Evolutionary conservation across 805 yeast species (phyloP).

Genomic region (Starmerella khaoyaiensis): DNA sequence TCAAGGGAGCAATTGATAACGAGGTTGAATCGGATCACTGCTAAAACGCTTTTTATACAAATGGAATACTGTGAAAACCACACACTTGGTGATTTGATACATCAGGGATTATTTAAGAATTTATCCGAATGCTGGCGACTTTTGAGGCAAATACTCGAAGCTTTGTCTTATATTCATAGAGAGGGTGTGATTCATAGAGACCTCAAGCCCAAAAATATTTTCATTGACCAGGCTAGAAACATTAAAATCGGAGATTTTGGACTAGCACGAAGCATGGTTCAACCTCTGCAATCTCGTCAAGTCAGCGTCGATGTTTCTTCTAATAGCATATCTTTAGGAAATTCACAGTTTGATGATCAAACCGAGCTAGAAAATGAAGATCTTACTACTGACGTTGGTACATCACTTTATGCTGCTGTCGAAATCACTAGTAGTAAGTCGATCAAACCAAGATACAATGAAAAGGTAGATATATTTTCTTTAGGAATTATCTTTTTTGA

Average conservation of each 20-base stretch:
- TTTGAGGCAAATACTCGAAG: slow-evolving; percentile 77
- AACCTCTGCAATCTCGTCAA: slow-evolving; percentile 13
- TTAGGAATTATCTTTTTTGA: slow-evolving; percentile 91
- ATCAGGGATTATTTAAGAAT: slow-evolving; percentile 56
- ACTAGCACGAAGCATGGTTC: slow-evolving; percentile 56
- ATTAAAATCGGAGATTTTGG: slow-evolving; percentile 97
- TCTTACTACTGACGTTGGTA: slow-evolving; percentile 85
- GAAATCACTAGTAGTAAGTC: slow-evolving; percentile 44
- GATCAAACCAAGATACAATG: slow-evolving; percentile 61
- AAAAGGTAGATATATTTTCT: slow-evolving; percentile 91
- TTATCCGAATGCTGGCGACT: slow-evolving; percentile 82
- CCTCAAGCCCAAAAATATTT: slow-evolving; percentile 87
- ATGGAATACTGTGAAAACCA: slow-evolving; percentile 98
- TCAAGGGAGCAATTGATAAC: slow-evolving; percentile 1
- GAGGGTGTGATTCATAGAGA: slow-evolving; percentile 94
- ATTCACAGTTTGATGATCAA: slow-evolving; percentile 24
- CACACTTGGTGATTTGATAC: slow-evolving; percentile 71
- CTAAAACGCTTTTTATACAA: slow-evolving; percentile 76
- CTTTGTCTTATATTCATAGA: slow-evolving; percentile 76
- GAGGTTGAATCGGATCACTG: slow-evolving; percentile 5
- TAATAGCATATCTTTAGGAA: neutral
- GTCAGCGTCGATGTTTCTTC: neutral
- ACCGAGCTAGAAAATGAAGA: slow-evolving; percentile 43
- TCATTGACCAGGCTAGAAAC: slow-evolving; percentile 78
- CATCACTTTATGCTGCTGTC: slow-evolving; percentile 81